Evolutionary conservation across 306 rosid species (phyloP).

Genomic region (Fragaria nilgerrensis): DNA sequence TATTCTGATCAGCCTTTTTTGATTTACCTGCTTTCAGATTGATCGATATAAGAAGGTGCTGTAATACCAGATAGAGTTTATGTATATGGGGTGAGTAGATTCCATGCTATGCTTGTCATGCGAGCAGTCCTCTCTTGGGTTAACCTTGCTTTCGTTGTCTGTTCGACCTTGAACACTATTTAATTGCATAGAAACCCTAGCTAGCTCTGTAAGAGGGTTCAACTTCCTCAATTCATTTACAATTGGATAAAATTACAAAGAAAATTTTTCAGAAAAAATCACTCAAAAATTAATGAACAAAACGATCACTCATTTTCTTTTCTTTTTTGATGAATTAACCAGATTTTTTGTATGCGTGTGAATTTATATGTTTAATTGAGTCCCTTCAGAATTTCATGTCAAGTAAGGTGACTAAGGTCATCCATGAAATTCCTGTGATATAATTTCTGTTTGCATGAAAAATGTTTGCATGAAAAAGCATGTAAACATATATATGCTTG

Average conservation of each 20-base stretch:
- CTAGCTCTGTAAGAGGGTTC: background rate
- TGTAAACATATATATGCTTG: background rate
- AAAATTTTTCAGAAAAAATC: background rate
- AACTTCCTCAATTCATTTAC: background rate
- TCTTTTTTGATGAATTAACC: background rate
- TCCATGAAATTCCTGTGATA: background rate
- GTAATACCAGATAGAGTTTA: background rate
- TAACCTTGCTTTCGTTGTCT: slow-evolving; percentile 43
- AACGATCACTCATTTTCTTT: background rate
- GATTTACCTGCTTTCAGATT: background rate
- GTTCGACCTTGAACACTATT: slow-evolving; percentile 41
- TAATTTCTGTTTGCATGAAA: too few species aligned
- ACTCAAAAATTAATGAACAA: background rate
- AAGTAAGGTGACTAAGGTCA: background rate
- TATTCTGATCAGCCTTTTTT: background rate
- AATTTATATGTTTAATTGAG: background rate
- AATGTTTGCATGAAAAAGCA: background rate
- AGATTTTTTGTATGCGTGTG: background rate
- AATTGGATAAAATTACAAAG: background rate
- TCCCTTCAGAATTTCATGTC: background rate
- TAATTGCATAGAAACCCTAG: background rate
- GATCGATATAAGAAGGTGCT: background rate
- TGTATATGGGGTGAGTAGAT: slow-evolving; percentile 29
- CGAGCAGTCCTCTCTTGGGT: slow-evolving; percentile 24
- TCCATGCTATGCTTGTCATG: slow-evolving; percentile 33